Percentiles rank a stretch among this genome's conserved stretches.
phyloP scores from a whole-genome alignment of 306 rosid genomes.

The Vigna reflexopilosa region DNA sequence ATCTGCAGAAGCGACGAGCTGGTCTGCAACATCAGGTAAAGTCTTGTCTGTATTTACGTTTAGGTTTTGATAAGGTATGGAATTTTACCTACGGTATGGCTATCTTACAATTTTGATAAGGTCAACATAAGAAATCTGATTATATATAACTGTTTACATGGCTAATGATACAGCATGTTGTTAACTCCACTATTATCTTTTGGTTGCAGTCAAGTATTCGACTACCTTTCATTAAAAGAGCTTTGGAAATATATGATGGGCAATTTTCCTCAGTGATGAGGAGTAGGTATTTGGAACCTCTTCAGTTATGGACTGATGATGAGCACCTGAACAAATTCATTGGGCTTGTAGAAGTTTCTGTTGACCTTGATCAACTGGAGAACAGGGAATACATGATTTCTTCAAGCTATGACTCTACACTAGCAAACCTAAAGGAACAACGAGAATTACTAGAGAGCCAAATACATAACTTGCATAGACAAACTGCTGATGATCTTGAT shows the following conservation, averaged over 20 bases:
- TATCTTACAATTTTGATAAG: neutral
- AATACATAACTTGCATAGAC: constrained; percentile 77
- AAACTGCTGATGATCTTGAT: constrained; percentile 88
- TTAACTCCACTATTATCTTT: constrained; percentile 44
- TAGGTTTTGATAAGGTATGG: constrained; percentile 15
- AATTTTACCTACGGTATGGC: constrained; percentile 34
- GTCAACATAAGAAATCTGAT: neutral
- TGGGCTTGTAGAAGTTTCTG: constrained; percentile 83
- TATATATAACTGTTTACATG: constrained; percentile 25
- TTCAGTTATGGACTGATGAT: constrained; percentile 79
- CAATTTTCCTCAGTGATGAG: constrained; percentile 74
- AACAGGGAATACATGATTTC: constrained; percentile 95
- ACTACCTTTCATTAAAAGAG: constrained; percentile 79
- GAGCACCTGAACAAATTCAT: constrained; percentile 78
- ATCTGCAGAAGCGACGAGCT: constrained; percentile 82
- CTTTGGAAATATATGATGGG: constrained; percentile 74
- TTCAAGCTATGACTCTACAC: constrained; percentile 76
- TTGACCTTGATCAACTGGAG: constrained; percentile 96
- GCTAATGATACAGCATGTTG: constrained; percentile 34
- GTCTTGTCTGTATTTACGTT: constrained; percentile 9
- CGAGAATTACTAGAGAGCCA: constrained; percentile 73
- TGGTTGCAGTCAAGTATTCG: constrained; percentile 85
- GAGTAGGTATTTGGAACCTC: constrained; percentile 67
- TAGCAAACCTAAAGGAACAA: constrained; percentile 69
- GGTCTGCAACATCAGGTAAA: constrained; percentile 93